Conservation (phyloP, 768 basidiomycete species). For the Grammothele lineata region DNA sequence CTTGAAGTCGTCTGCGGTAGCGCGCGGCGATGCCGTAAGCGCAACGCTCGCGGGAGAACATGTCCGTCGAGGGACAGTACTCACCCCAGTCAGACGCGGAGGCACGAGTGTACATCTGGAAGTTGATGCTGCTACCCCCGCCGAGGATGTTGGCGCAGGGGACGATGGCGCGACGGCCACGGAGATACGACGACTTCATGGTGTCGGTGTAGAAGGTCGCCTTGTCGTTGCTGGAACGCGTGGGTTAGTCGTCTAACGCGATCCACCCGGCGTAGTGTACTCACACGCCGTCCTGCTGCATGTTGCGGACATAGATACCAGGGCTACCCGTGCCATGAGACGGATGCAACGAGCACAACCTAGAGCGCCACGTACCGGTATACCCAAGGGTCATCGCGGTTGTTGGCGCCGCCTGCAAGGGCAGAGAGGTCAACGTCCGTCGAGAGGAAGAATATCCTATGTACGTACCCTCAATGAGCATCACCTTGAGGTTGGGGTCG, state of each 20-base stretch:
- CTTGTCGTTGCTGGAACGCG: slow-evolving; percentile 60
- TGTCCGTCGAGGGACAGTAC: background rate
- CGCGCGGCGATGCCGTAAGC: slow-evolving; percentile 2
- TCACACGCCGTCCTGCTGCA: slow-evolving; percentile 66
- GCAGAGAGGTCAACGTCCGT: no score
- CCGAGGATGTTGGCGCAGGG: slow-evolving; percentile 56
- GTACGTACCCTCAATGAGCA: slow-evolving; percentile 63
- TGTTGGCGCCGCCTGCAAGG: slow-evolving; percentile 56
- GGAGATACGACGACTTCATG: slow-evolving; percentile 49
- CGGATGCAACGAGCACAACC: no score
- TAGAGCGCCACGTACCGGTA: slow-evolving; percentile 39
- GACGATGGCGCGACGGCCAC: slow-evolving; percentile 63
- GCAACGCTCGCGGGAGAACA: no score
- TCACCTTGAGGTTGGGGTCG: slow-evolving; percentile 68
- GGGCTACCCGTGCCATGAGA: slow-evolving; percentile 35
- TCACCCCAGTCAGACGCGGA: slow-evolving; percentile 69
- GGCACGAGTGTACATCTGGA: slow-evolving; percentile 74
- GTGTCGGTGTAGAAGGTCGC: slow-evolving; percentile 70
- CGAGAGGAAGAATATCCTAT: no score
- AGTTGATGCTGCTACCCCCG: slow-evolving; percentile 54
- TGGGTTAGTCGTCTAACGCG: background rate
- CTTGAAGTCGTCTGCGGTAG: slow-evolving; percentile 68
- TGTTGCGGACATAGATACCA: slow-evolving; percentile 67
- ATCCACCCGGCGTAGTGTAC: slow-evolving; percentile 15
- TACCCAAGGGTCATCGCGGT: slow-evolving; percentile 72